Base-by-base conservation (phyloP, 805 yeast species). In the Hyphopichia homilentoma region DNA sequence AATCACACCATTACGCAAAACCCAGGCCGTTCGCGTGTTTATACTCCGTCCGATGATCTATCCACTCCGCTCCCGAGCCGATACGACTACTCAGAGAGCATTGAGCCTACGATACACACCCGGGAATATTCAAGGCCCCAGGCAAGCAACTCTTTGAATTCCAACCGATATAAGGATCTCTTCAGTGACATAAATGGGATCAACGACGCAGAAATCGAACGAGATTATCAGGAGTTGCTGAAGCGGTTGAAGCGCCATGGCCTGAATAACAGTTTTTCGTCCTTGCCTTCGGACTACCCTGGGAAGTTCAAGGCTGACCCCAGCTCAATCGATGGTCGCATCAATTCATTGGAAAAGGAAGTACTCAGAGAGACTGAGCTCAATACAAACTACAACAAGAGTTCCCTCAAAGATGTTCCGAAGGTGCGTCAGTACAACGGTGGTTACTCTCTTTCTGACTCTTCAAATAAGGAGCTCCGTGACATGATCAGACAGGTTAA, bases 1-100 rank as follows among this genome's bases (percentile, higher is more conserved):
- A 50, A 57, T 33, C 34, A 50, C 26, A 56, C 63, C 5, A 45
- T 52, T 13, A n/a, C n/a, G n/a, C n/a, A n/a, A n/a, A n/a, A n/a
- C n/a, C n/a, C 31, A 41, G 14, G 17, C 38, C 11, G 12, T 11
- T 4, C 25, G 16, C 16, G n/a, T n/a, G n/a, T n/a, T n/a, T n/a
- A n/a, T n/a, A n/a, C n/a, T n/a, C n/a, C n/a, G n/a, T n/a, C n/a
- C n/a, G n/a, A n/a, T n/a, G n/a, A n/a, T n/a, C n/a, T n/a, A n/a
- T n/a, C n/a, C n/a, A n/a, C n/a, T n/a, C n/a, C n/a, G n/a, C n/a
- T n/a, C n/a, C n/a, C n/a, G n/a, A n/a, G n/a, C n/a, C n/a, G n/a
- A n/a, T n/a, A n/a, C n/a, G n/a, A n/a, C n/a, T n/a, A n/a, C n/a
- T n/a, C n/a, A n/a, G n/a, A 26, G 5, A 26, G 29, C n/a, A 26